A percentile compares a stretch with the other conserved stretches of the same genome.
Evolutionary conservation across 2,329 filamentous ascomycete genomes (phyloP).

Genomic region (Myotisia sp.): DNA sequence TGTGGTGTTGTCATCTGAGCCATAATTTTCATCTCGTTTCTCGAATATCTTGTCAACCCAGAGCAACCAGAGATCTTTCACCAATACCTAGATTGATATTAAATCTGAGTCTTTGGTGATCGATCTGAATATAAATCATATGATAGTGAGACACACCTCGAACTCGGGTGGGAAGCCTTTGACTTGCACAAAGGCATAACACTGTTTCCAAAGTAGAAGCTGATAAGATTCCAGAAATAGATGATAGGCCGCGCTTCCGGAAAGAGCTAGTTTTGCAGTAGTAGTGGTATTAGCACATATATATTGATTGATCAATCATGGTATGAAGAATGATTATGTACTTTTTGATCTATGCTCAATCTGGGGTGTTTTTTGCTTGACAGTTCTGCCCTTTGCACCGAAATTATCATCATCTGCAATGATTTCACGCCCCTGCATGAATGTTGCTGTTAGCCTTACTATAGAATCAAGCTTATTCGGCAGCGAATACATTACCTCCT

Average conservation of each 20-base stretch:
- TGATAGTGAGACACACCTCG: conserved; percentile 39
- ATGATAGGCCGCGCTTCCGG: conserved; percentile 54
- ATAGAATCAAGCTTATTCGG: no score
- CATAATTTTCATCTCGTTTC: conserved; percentile 27
- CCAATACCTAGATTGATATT: conserved; percentile 35
- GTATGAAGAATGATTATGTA: conserved; percentile 14
- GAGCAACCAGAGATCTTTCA: conserved; percentile 75
- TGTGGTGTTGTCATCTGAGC: conserved; percentile 24
- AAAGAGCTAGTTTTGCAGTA: conserved; percentile 27
- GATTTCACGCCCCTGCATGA: conserved; percentile 28
- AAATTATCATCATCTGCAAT: conserved; percentile 55
- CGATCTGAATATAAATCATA: not conserved
- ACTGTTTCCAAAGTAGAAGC: conserved; percentile 68
- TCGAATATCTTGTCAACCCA: conserved; percentile 46
- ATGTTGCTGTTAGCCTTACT: not conserved
- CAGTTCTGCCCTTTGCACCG: conserved; percentile 45
- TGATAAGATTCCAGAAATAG: conserved; percentile 77
- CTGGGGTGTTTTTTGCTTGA: conserved; percentile 41
- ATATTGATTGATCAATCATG: not conserved
- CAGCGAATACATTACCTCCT: conserved; percentile 51
- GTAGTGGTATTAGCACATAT: not conserved
- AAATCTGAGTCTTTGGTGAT: conserved; percentile 2
- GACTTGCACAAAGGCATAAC: conserved; percentile 54
- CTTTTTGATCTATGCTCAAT: conserved; percentile 39
- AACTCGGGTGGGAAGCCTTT: conserved; percentile 57